Evolutionary conservation across 2,329 filamentous ascomycete genomes (phyloP), one percentile per base, ranked within the genome.

Genomic region (Ophiocordyceps australis): DNA sequence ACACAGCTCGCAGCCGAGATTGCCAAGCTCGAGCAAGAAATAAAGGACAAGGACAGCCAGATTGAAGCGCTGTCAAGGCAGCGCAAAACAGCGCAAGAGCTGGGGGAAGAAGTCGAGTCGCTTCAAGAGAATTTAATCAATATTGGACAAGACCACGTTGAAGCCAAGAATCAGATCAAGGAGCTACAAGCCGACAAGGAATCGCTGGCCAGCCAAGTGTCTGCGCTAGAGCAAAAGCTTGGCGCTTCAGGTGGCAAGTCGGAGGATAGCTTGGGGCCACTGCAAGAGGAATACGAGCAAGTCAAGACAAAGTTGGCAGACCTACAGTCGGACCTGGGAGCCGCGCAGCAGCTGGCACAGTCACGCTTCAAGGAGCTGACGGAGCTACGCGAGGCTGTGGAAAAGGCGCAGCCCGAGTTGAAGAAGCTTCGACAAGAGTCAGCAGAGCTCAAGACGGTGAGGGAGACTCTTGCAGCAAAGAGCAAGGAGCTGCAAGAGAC

Each of bases 331-430:
- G 86, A 98, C 42, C 62, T 95, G 4, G 76, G 73, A 3, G 83
- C 83, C 3, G 77, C 85, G 0, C 74, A 94, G 45, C 73, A 91
- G 48, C 64, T 95, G 9, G 82, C 89, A 1, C 75, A 91, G 32
- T 76, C 69, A 11, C 66, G 89, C 17, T 95, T 83, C 57, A 92
- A 83, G 47, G 85, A 95, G 31, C 56, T 94, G 2, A 74, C 74
- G 0, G 79, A 92, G 16, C 56, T 93, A 23, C 67, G 75, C 13
- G 78, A 86, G 32, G 60, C 85, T 3, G 50, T 94, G 17, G 74
- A 83, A 36, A 91, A 89, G 45, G 67, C 78, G 1, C 85, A 94
- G 41, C 78, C 82, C 0, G 86, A 98, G 49, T 56, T 95, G 14
- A 77, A 75, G 45, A 74, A 58, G 23, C 59, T 95, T 13, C 71